These are phyloP conservation scores for Heliamphora pulchella DNA, from an alignment of 179 eudicot species.

Conservation along the genomic window DNA sequence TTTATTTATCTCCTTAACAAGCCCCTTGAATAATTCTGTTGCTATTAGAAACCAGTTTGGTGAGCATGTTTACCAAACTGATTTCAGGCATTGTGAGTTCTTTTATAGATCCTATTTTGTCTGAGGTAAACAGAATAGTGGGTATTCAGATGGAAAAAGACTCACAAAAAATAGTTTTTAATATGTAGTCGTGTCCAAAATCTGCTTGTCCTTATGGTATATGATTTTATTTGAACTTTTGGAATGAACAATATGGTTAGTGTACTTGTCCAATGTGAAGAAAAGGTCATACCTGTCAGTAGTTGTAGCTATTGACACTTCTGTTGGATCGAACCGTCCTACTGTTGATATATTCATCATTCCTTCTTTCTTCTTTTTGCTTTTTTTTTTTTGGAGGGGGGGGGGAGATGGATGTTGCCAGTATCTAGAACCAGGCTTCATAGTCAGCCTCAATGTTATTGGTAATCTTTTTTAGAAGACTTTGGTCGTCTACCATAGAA, in stretches of 20 bases:
- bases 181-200: not conserved
- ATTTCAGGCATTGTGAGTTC: not conserved
- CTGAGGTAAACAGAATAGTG: not conserved
- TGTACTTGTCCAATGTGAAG: not conserved
- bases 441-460: not conserved
- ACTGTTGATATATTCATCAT: too few species aligned
- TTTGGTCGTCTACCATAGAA: not conserved
- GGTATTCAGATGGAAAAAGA: not conserved
- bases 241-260: not conserved
- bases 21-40: not conserved
- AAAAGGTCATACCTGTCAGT: not conserved
- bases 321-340: too few species aligned
- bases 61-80: not conserved
- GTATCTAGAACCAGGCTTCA: not conserved
- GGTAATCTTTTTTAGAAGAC: not conserved
- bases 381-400: too few species aligned
- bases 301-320: not conserved
- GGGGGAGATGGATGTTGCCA: not conserved
- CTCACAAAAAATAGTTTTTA: not conserved
- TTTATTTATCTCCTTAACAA: too few species aligned
- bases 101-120: not conserved
- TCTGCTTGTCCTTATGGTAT: not conserved
- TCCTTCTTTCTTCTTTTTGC: too few species aligned
- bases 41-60: slow-evolving; percentile 2
- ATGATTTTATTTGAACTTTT: not conserved